Evolutionary conservation across 169 alveolate species (phyloP), one percentile per base, ranked within the genome.

Genomic region (Condylostoma magnum): DNA sequence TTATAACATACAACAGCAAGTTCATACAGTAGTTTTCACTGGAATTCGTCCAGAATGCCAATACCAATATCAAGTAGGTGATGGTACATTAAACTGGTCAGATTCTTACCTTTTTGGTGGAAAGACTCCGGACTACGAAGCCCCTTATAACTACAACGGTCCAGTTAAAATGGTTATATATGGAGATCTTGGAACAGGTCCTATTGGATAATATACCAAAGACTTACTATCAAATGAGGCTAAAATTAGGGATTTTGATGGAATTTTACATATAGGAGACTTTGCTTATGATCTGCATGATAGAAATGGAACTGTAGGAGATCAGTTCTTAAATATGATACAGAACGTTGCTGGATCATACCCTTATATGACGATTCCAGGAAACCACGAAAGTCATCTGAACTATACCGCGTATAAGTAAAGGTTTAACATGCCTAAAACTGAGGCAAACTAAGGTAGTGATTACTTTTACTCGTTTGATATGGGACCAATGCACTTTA

Each of bases 251-350:
- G 27, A 57, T 57, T 57, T 57, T 36, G 46, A 27, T 27, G 65
- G 50, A 63, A 33, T 63, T 22, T n/a, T 63, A 22, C 73, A 63
- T 4, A 33, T 63, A 22, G 73, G 73, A 2, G 73, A 63, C 31
- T 22, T 63, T 12, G 73, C 73, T 0, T 63, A 63, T 28, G 57
- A 63, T 57, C 18, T 63, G 31, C 36, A 63, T 22, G 57, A 37
- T 20, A 41, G 46, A 15, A 33, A 63, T 8, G 73, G 73, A 43
- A 37, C 22, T n/a, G 60, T 63, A 4, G 73, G 73, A 22, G 73
- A 63, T 6, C 15, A 3, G 27, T 63, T 15, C 33, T 25, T 63
- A 28, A 44, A 43, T 34, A 37, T 63, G 43, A 33, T 63, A 15
- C 73, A 63, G 31, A 31, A 20, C 6, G 28, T 63, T 0, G 22